phyloP scores from a whole-genome alignment of 768 basidiomycete species.

The Polyporus arcularius region DNA sequence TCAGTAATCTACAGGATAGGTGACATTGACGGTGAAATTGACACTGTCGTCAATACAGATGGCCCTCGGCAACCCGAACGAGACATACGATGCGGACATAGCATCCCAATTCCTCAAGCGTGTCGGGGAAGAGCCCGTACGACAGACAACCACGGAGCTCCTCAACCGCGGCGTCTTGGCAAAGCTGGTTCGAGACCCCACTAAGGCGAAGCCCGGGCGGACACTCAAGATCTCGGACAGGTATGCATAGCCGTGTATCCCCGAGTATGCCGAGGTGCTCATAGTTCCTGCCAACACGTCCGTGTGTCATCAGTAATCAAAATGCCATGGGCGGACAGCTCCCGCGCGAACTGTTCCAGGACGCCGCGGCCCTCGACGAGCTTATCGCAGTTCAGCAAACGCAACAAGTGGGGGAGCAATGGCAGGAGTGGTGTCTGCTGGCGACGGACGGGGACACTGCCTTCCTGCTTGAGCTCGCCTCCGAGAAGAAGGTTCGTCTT shows the following conservation, averaged over 20 bases:
- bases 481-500: conserved; percentile 65
- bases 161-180: conserved; percentile 66
- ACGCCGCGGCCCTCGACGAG: conserved; percentile 67
- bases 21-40: not conserved
- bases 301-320: conserved; percentile 53
- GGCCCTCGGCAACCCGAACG: conserved; percentile 72
- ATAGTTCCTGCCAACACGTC: conserved; percentile 13
- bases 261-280: not conserved
- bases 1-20: conserved; percentile 23
- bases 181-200: conserved; percentile 62
- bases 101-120: conserved; percentile 59
- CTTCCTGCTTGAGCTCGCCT: conserved; percentile 77
- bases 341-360: conserved; percentile 65
- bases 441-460: conserved; percentile 83
- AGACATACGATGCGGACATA: conserved; percentile 61
- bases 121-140: conserved; percentile 57
- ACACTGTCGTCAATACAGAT: conserved; percentile 48
- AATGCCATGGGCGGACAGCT: conserved; percentile 67
- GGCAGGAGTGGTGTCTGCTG: conserved; percentile 79
- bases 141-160: conserved; percentile 58
- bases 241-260: conserved; percentile 35
- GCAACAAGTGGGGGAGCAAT: conserved; percentile 35
- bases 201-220: conserved; percentile 69
- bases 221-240: conserved; percentile 75
- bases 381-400: conserved; percentile 45